phyloP scores from a whole-genome alignment of 73 alveolate species.

The Paramecium octaurelia region DNA sequence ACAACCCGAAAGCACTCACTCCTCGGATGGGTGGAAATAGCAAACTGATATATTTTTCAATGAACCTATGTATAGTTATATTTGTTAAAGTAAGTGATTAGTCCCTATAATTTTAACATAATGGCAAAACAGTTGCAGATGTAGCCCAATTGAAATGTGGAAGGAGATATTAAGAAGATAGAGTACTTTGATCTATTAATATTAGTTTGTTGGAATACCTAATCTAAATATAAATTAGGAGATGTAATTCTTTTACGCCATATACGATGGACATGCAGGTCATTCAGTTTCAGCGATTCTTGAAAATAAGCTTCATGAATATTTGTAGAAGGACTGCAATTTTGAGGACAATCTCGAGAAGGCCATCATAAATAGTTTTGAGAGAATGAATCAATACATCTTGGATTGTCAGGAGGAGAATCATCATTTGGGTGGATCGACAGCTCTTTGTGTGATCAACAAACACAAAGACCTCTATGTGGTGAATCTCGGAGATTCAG shows the following conservation, averaged over 20 bases:
- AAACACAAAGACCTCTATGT: neutral
- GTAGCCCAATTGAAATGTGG: constrained; percentile 30
- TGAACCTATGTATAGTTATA: neutral
- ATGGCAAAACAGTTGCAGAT: constrained; percentile 23
- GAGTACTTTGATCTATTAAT: neutral
- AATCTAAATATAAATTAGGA: neutral
- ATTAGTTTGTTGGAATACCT: constrained; percentile 26
- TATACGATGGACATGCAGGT: constrained; percentile 41
- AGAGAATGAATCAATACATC: neutral
- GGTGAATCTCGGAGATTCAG: constrained; percentile 29
- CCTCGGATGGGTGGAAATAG: neutral
- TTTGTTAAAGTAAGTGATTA: neutral
- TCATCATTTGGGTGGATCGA: neutral
- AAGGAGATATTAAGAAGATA: constrained; percentile 34
- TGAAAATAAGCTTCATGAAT: neutral
- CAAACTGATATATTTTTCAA: neutral
- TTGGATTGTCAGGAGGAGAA: neutral
- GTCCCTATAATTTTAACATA: neutral
- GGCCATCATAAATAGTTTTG: neutral
- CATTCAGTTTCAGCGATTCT: neutral
- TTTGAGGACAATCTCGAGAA: neutral
- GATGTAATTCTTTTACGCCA: neutral
- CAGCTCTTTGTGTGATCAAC: constrained; percentile 5
- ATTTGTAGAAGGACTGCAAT: neutral
- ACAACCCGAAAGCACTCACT: constrained; percentile 24